phyloP scores from a whole-genome alignment of 306 rosid species.

The Vicia faba region DNA sequence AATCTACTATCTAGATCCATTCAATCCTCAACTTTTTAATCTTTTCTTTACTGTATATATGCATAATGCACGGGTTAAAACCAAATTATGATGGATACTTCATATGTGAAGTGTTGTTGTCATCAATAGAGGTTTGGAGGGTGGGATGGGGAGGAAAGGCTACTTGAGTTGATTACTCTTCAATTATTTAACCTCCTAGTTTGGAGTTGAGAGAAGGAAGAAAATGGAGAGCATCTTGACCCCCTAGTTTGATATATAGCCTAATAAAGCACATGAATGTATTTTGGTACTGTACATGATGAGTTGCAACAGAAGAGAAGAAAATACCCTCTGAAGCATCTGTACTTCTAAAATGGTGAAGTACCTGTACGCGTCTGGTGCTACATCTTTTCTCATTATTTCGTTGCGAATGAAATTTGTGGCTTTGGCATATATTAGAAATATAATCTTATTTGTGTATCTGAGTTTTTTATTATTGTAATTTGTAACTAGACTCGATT shows the following conservation, averaged over 20 bases:
- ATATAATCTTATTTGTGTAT: too few species aligned
- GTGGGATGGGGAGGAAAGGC: neutral
- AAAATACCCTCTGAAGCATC: neutral
- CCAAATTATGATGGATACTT: neutral
- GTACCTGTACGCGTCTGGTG: too few species aligned
- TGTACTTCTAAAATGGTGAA: too few species aligned
- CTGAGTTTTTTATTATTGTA: too few species aligned
- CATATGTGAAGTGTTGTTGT: neutral
- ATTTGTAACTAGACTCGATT: too few species aligned
- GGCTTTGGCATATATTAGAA: too few species aligned
- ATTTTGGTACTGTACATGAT: neutral
- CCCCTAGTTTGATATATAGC: neutral
- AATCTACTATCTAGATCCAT: neutral
- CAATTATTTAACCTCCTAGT: neutral
- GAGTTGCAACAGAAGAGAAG: constrained; percentile 3
- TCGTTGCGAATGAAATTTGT: too few species aligned
- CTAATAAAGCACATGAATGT: neutral
- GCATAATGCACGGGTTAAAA: neutral
- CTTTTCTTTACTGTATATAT: constrained; percentile 1
- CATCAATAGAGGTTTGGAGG: neutral
- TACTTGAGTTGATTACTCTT: neutral
- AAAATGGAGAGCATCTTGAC: neutral
- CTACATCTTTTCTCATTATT: too few species aligned
- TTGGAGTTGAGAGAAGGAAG: neutral
- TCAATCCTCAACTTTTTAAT: neutral